Evolutionary conservation across 768 basidiomycete genomes (phyloP), one percentile per base, ranked within the genome.

Genomic region (Lactarius hengduanensis): DNA sequence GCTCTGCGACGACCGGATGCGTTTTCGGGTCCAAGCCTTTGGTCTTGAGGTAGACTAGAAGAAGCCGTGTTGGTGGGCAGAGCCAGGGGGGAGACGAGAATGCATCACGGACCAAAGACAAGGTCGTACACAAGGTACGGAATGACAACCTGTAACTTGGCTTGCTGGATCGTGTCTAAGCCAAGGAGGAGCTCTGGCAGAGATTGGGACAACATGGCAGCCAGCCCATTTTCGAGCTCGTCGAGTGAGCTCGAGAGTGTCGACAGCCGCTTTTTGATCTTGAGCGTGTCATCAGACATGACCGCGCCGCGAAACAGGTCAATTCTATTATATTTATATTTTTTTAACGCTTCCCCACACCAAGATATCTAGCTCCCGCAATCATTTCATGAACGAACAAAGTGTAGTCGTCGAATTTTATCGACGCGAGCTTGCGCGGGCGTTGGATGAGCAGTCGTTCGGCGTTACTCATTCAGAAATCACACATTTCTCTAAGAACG

Each of bases 81-180:
- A 28, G 41, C 63, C 4, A 47, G 34, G 38, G 47, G 34, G 38
- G 4, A 30, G n/a, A 30, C 28, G 34, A 64, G 15, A 67, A 36
- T 57, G 32, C 32, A 18, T 36, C 5, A 79, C 87, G 69, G 69
- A 93, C 93, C 87, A 77, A 92, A 93, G n/a, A 93, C 78, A 11
- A 95, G 82, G 75, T 94, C 92, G 72, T 94, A 92, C 3, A 90
- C 81, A 36, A 92, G 80, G 76, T 94, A 94, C n/a, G 91, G 90
- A 53, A 94, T 73, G 41, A 86, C 79, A 6, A 87, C 87, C 69
- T 94, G 90, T 3, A 94, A 76, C 75, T 93, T 92, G 30, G 92
- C 92, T 72, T 92, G 90, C 66, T 92, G 88, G 26, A 94, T 79
- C 8, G 86, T 84, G 67, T 91, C 86, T 30, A 93, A 80, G 15